Evolutionary conservation across 2,329 filamentous ascomycete genomes (phyloP), one percentile per base, ranked within the genome.

Genomic region (Scortechinia acanthostroma): DNA sequence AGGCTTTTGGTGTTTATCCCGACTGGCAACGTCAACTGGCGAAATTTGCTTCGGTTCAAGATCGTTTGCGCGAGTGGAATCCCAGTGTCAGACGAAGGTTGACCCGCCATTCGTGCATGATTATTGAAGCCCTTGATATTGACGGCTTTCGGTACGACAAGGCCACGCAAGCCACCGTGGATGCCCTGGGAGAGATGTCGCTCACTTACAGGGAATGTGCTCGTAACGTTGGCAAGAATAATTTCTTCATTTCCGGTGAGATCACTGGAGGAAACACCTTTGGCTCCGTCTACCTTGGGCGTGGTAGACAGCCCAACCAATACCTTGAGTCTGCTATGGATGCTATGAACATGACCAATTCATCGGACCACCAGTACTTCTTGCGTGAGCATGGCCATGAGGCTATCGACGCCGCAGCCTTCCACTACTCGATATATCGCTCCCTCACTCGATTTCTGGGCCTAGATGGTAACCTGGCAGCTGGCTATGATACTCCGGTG

Each of bases 111-210:
- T 80, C 77, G 2, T 85, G 80, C 59, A 76, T 83, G 58, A 68
- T 76, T 23, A 80, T 85, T 46, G 60, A 66, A 20, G 74, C 71
- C 49, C 64, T 85, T n/a, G 80, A 84, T 53, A 74, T 85, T 46
- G 80, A 85, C 53, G 80, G 79, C 0, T 82, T 79, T 54, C 74
- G 80, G 45, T 80, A 81, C 58, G 80, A 85, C 60, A 85, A 85
- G 58, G 80, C 77, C 2, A 74, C 77, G 15, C 79, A 83, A 53
- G 71, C 77, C 13, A 82, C 80, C 0, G 70, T 82, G 4, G 80
- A 83, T 53, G 70, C 77, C 1, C 66, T 80, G 47, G 77, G 69
- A 4, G 69, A 76, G 40, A 83, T 77, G 56, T 77, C 76, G 19
- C 61, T 67, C 19, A 68, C 70, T 5, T 73, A 81, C 53, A 68